A percentile compares a stretch with the other conserved stretches of the same genome.
Evolutionary conservation across 1,284 basidiomycete genomes (phyloP).

Genomic region (Gymnopus androsaceus): DNA sequence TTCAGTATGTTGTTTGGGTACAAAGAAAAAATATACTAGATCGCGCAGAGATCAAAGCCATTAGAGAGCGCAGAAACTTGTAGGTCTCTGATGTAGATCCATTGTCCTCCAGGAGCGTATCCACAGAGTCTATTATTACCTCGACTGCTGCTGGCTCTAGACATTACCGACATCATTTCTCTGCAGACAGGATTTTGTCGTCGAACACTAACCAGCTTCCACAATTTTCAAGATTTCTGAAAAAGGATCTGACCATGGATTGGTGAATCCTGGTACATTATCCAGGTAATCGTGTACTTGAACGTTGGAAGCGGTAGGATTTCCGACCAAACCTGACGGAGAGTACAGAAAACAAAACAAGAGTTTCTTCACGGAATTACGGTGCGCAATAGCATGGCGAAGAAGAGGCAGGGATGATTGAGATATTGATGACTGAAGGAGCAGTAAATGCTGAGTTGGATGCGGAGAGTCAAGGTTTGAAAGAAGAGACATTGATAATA

Average conservation of each 20-base stretch:
- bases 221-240: conserved; percentile 43
- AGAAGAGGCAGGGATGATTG: conserved; percentile 66
- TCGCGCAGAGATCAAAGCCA: conserved; percentile 44
- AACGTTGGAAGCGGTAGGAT: conserved; percentile 30
- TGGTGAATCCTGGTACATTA: conserved; percentile 56
- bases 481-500: conserved; percentile 26
- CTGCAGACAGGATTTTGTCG: neutral
- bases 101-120: conserved; percentile 60
- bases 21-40: conserved; percentile 40
- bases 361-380: conserved; percentile 34
- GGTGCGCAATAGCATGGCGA: conserved; percentile 39
- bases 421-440: conserved; percentile 66
- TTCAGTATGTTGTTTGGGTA: conserved; percentile 10
- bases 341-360: conserved; percentile 65
- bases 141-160: conserved; percentile 40
- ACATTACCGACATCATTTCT: conserved; percentile 6
- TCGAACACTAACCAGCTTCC: conserved; percentile 43
- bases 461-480: conserved; percentile 38
- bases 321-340: conserved; percentile 43
- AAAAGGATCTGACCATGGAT: conserved; percentile 33
- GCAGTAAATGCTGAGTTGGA: conserved; percentile 49
- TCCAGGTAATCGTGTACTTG: conserved; percentile 54
- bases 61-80: conserved; percentile 48
- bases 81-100: conserved; percentile 56
- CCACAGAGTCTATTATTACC: conserved; percentile 68